Conservation (phyloP, 441 rosid genomes). For the Adansonia madagascariensis region DNA sequence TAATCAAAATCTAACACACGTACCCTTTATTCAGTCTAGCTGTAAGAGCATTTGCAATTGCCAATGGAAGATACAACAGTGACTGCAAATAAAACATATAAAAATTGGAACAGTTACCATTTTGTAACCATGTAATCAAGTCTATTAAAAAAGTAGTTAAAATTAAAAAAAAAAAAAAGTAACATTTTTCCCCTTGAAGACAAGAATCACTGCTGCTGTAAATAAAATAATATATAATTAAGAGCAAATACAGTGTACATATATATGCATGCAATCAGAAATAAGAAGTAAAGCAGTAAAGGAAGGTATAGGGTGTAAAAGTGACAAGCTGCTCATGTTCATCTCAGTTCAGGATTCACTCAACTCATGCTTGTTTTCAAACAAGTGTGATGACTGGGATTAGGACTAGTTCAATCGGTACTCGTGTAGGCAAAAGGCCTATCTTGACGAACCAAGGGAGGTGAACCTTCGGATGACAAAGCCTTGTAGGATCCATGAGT, state of each 20-base stretch:
- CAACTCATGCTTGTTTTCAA: background rate
- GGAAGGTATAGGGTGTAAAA: no score
- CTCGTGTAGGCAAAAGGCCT: no score
- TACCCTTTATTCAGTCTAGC: slow-evolving; percentile 89
- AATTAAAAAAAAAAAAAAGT: background rate
- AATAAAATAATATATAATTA: no score
- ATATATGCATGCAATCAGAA: no score
- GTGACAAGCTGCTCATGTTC: background rate
- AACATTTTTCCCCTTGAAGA: background rate
- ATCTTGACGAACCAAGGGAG: no score
- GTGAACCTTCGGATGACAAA: no score
- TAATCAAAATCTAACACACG: slow-evolving; percentile 21
- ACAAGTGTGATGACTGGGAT: no score
- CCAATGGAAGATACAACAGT: slow-evolving; percentile 85
- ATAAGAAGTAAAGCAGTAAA: no score
- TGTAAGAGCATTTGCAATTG: slow-evolving; percentile 84
- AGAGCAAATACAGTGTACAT: no score
- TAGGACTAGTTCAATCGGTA: no score
- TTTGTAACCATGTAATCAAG: background rate
- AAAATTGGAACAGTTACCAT: background rate
- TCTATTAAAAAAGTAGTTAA: background rate
- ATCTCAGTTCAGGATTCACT: background rate
- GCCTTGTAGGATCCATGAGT: no score
- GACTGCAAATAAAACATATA: slow-evolving; percentile 52
- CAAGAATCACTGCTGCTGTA: background rate